Base-by-base conservation (phyloP, 2,329 filamentous ascomycete species). In the Diplodia seriata region DNA sequence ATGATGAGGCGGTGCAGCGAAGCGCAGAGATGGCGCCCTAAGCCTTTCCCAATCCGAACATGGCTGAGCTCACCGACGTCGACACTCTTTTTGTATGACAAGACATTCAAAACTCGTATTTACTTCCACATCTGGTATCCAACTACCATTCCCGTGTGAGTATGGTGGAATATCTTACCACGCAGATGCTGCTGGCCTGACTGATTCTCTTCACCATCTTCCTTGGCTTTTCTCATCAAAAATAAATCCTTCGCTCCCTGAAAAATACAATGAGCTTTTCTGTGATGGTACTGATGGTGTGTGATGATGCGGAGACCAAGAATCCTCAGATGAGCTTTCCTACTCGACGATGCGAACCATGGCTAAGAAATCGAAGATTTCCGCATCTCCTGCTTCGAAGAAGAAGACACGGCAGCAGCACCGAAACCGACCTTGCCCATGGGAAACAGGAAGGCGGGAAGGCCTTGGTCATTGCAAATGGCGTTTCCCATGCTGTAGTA, bases 401-500 rank as follows among this genome's bases (percentile, higher is more conserved):
- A 2, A 7, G 14, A 26, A 26, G 23, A 26, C 40, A 43, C 31
- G 3, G 8, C 31, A 31, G 5, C 31, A 6, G 5, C 31, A 8
- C 31, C 31, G 5, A n/a, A 43, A 5, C 5, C 5, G 40, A 57
- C 55, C 18, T 47, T 26, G 6, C 56, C 56, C 56, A 61, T 61
- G 9, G 56, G 56, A 49, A 61, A 61, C 1, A 61, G 56, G 18
- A 26, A 61, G 4, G 12, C 6, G 20, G 53, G 53, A 2, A 55
- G 53, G 2, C 31, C n/a, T 2, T 55, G 53, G 14, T 55, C 53
- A 4, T 47, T 7, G 36, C 56, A 61, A 7, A 61, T 61, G n/a
- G 23, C 36, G 8, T 61, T 36, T 20, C 56, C 56, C 56, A 61
- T 61, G n/a, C 56, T 61, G 56, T 61, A 61, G 15, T 61, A 84